Evolutionary conservation across 495 filamentous ascomycete genomes (phyloP), one percentile per base, ranked within the genome.

Genomic region (Aspergillus biplanus): DNA sequence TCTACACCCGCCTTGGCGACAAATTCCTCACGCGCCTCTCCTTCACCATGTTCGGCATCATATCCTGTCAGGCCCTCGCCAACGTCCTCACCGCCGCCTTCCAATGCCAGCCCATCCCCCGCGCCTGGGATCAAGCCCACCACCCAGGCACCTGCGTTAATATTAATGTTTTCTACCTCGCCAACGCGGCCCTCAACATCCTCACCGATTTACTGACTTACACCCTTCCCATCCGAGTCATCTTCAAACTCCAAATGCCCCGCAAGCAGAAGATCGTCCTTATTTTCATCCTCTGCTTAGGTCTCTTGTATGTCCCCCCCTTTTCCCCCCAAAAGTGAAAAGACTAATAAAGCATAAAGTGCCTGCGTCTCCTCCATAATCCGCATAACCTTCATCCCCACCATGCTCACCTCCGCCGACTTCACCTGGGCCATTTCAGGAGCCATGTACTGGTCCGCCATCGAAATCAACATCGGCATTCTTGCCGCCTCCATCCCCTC

Each of bases 201-300:
- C 39, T 81, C 12, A 76, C 84, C 7, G 85, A 89, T 63, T 32
- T 82, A 0, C 67, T 81, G 62, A 82, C 84, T 47, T 76, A 87
- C 56, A 70, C 77, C 4, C 70, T 89, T 31, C 78, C 79, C 2
- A 66, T 80, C 54, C 71, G 68, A 18, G 73, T 75, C 31, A 75
- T 74, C 56, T 73, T 71, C 66, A 75, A 70, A 46, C 74, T 75
- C 4, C 72, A 71, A 12, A 67, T 75, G 57, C 72, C 72, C 6
- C 62, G 63, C 35, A 81, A 81, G 56, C 68, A 75, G 55, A 74
- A 80, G 62, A 65, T 78, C 34, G 72, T 66, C 1, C 64, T 79
- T 2, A 58, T 61, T 0, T 49, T 75, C 18, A 80, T 78, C 37
- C 77, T 80, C 52, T 75, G 73, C 21, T 61, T 78, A 6, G 77